Base-by-base conservation (phyloP, 208 protist genomes). In the Plasmodiophora brassicae region DNA sequence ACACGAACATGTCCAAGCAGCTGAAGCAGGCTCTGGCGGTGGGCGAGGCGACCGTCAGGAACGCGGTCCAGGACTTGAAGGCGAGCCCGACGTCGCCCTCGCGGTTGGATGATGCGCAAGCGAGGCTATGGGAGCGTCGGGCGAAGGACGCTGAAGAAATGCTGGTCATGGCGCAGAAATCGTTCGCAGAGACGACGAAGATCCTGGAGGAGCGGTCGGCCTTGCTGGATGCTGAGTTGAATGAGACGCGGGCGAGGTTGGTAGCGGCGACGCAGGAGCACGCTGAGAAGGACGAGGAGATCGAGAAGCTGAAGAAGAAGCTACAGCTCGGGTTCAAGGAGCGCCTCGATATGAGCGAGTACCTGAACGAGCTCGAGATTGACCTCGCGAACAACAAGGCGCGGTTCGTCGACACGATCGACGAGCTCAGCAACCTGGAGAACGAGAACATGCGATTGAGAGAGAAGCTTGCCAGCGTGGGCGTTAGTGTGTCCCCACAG, bases 181-280 rank as follows among this genome's bases (percentile, higher is more conserved):
- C 65, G 65, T 78, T 78, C 65, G 65, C 65, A 14, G 65, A 78
- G 65, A 78, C 65, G 5, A 78, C 65, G 32, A 78, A 78, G 65
- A 78, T 78, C 41, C 65, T 78, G 65, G 65, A 78, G 65, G 65
- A 78, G n/a, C 65, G 65, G n/a, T 44, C 32, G 10, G 5, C 65
- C 5, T 44, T 78, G 14, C 65, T 78, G 5, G 65, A 78, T 32
- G 65, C 32, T 14, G 65, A 78, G n/a, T 32, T 78, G 5, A 32
- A 44, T 32, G 14, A 78, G n/a, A 78, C 65, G n/a, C 5, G 65
- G 65, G 32, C 32, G 65, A 5, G 65, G 14, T 38, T 78, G 5
- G 5, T 5, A n/a, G 5, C 65, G 14, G 20, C 41, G 14, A 44
- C 65, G 32, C 32, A 78, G 10, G 65, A 78, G n/a, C n/a, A 44